These are phyloP conservation scores for Zygotorulaspora chibaensis DNA, from an alignment of 805 yeast species.

Conservation along the genomic window DNA sequence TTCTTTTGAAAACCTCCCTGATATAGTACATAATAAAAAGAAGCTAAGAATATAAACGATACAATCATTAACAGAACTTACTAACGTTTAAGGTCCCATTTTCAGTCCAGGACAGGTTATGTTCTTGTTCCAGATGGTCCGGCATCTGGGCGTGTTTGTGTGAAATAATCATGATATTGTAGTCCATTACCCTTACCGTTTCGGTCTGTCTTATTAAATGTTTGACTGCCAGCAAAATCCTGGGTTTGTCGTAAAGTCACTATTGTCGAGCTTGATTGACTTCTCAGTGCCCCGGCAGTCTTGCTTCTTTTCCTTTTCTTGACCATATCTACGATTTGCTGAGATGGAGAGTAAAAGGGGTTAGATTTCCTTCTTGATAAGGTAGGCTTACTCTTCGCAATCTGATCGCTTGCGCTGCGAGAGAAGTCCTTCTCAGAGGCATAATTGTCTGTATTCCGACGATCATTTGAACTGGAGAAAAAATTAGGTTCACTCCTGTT, in stretches of 20 bases:
- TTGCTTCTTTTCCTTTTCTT: slow-evolving; percentile 10
- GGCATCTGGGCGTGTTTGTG: slow-evolving; percentile 1
- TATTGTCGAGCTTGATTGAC: slow-evolving; percentile 7
- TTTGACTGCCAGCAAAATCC: background rate
- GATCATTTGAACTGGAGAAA: too few relatives aligned
- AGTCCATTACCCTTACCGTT: background rate
- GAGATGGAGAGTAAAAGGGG: slow-evolving; percentile 21
- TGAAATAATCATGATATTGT: background rate
- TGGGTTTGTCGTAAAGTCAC: slow-evolving; percentile 5
- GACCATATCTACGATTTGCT: slow-evolving; percentile 18
- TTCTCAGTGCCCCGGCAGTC: slow-evolving; percentile 3
- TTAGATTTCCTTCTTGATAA: slow-evolving; percentile 15
- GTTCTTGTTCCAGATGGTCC: background rate
- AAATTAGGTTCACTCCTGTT: background rate
- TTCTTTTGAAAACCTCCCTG: background rate
- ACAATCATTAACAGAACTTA: background rate
- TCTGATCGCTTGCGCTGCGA: background rate
- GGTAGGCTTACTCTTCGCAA: slow-evolving; percentile 8
- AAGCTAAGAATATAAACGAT: background rate
- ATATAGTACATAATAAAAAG: slow-evolving; percentile 1
- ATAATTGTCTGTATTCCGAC: too few relatives aligned
- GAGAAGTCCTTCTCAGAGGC: background rate
- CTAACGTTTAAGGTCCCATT: background rate
- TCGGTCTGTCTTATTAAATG: background rate
- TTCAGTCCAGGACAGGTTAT: background rate